Evolutionary conservation across 1,284 basidiomycete species (phyloP), one percentile per base, ranked within the genome.

Genomic region (Leucocoprinus gongylophorus): DNA sequence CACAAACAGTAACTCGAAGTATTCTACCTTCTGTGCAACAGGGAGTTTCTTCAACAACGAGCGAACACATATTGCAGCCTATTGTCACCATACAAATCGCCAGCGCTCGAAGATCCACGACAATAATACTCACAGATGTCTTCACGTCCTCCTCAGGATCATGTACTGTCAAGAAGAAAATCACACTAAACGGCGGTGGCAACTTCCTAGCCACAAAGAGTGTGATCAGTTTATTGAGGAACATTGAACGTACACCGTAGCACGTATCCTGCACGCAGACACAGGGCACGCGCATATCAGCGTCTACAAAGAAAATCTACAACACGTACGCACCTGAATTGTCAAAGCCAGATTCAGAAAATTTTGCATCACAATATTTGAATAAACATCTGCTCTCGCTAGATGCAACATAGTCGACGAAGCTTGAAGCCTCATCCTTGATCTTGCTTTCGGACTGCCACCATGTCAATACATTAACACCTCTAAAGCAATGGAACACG

Each of bases 101-200:
- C 28, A 13, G 38, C 33, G 46, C 9, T 17, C 15, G 37, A 17
- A 37, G 20, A 26, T 41, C 37, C 17, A 26, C 28, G 12, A 28
- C 15, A n/a, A 8, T n/a, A 5, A 46, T 5, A 55, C 74, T 55
- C 43, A 83, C 86, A 65, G 75, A 75, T 33, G 65, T 68, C 58
- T 78, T 82, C 32, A 95, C 78, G 55, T 95, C 92, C 23, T 70
- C 67, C 59, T 97, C 95, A 0, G 95, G 95, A 68, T 99, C 97
- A 57, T 92, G 86, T 0, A 93, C 88, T 0, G 88, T 85, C 32
- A 99, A 68, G 70, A 97, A 95, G 1, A 90, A 83, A 54, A 97
- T 79, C 39, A 91, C 74, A 61, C 94, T 89, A 71, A 86, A 97
- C 21, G 81, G 75, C 0, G 84, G 64, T 13, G 83, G 77, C 7